A percentile compares a stretch with the other conserved stretches of the same genome.
Evolutionary conservation across 1,284 basidiomycete genomes (phyloP).

Genomic region (Irpex sp.): DNA sequence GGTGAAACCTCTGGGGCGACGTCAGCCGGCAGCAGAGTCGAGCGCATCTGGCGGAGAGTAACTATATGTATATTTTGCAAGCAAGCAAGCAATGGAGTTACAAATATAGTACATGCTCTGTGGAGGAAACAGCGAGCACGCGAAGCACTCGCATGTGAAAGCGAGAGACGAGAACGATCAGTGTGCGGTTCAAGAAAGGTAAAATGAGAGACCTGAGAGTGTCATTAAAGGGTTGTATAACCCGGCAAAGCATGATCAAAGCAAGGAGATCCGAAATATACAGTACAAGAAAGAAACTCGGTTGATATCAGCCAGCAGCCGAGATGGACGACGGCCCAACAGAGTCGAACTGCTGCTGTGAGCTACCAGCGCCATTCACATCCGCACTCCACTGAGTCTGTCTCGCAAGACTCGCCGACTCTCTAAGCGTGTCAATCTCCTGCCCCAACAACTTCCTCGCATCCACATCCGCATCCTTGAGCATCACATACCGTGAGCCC

Average conservation of each 20-base stretch:
- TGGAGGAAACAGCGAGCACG: too few species aligned
- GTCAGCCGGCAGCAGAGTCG: background rate
- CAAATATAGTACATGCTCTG: background rate
- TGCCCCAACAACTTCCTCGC: constrained; percentile 26
- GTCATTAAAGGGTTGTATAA: background rate
- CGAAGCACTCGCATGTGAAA: too few species aligned
- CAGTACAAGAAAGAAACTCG: background rate
- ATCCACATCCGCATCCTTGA: constrained; percentile 48
- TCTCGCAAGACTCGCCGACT: background rate
- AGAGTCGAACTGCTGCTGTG: background rate
- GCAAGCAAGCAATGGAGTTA: background rate
- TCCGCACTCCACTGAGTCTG: background rate
- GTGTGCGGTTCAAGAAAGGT: too few species aligned
- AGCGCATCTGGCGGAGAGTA: background rate
- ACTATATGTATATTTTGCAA: too few species aligned
- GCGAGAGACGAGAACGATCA: too few species aligned
- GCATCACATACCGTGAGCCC: constrained; percentile 43
- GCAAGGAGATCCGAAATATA: background rate
- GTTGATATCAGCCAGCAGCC: background rate
- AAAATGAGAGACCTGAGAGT: too few species aligned
- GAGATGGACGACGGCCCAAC: background rate
- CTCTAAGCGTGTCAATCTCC: background rate
- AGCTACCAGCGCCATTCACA: background rate
- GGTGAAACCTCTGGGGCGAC: background rate
- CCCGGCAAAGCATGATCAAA: background rate